These are phyloP conservation scores for Septoria petroselini DNA, from an alignment of 2,329 filamentous ascomycete species.

Conservation along the genomic window DNA sequence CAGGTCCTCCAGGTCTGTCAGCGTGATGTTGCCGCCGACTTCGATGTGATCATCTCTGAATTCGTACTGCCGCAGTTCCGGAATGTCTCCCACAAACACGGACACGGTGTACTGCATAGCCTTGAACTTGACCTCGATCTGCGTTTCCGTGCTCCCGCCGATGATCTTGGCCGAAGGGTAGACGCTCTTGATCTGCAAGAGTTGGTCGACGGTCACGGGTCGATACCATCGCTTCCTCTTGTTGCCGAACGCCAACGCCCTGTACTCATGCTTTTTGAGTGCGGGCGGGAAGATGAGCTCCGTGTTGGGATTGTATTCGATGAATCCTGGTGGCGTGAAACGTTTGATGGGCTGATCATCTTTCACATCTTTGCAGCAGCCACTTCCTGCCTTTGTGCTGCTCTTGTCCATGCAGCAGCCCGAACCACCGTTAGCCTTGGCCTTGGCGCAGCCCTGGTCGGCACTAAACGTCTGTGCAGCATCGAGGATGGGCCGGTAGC, in stretches of 20 bases:
- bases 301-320: slow-evolving; percentile 89
- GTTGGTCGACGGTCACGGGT: slow-evolving; percentile 78
- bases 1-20: slow-evolving; percentile 87
- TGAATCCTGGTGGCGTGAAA: slow-evolving; percentile 86
- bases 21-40: slow-evolving; percentile 84
- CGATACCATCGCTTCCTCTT: slow-evolving; percentile 93
- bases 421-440: slow-evolving; percentile 56
- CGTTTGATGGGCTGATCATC: slow-evolving; percentile 51
- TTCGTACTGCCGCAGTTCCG: slow-evolving; percentile 77
- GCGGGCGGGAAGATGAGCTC: slow-evolving; percentile 91
- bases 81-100: slow-evolving; percentile 88
- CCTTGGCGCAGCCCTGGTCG: slow-evolving; percentile 55
- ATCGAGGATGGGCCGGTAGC: slow-evolving; percentile 89
- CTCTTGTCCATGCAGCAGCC: slow-evolving; percentile 68
- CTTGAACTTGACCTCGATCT: slow-evolving; percentile 99
- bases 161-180: slow-evolving; percentile 90
- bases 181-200: slow-evolving; percentile 85
- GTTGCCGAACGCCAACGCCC: slow-evolving; percentile 83
- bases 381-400: slow-evolving; percentile 48
- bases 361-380: slow-evolving; percentile 55
- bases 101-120: slow-evolving; percentile 84
- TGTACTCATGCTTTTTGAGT: slow-evolving; percentile 77
- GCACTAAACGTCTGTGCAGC: slow-evolving; percentile 83
- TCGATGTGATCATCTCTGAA: slow-evolving; percentile 81
- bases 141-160: slow-evolving; percentile 92